A percentile compares a stretch with the other conserved stretches of the same genome.
These are phyloP conservation scores for Grifola frondosa DNA, from an alignment of 1,284 basidiomycete species.

Conservation along the genomic window DNA sequence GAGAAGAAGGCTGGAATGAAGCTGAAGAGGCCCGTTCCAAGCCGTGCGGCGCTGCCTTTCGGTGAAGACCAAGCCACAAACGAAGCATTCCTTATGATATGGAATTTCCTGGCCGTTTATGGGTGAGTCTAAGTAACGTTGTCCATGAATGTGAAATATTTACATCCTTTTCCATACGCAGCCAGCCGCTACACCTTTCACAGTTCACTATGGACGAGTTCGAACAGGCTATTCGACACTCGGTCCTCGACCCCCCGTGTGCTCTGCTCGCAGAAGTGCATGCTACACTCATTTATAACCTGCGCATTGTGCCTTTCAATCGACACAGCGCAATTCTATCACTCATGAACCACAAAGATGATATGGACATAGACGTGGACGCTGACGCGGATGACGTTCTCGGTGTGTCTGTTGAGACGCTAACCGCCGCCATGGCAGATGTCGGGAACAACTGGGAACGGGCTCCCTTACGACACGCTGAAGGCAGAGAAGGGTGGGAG, in stretches of 20 bases:
- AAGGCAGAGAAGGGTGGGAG: slow-evolving; percentile 81
- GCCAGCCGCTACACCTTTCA: slow-evolving; percentile 87
- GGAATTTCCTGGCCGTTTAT: slow-evolving; percentile 92
- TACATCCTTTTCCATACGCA: slow-evolving; percentile 36
- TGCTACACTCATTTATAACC: slow-evolving; percentile 83
- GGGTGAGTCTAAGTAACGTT: slow-evolving; percentile 55
- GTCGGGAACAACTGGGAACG: slow-evolving; percentile 82
- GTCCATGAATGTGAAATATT: neutral
- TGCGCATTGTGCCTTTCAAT: slow-evolving; percentile 75
- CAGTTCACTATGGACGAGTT: slow-evolving; percentile 93
- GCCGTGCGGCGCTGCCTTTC: slow-evolving; percentile 68
- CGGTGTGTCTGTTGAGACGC: slow-evolving; percentile 57
- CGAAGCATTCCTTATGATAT: slow-evolving; percentile 84
- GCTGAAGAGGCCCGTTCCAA: slow-evolving; percentile 68
- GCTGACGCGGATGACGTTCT: slow-evolving; percentile 39
- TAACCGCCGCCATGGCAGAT: slow-evolving; percentile 65
- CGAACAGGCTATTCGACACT: slow-evolving; percentile 84
- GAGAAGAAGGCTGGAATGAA: slow-evolving; percentile 77
- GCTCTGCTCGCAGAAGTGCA: slow-evolving; percentile 86
- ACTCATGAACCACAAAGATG: slow-evolving; percentile 50
- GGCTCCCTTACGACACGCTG: slow-evolving; percentile 62
- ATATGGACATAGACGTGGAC: slow-evolving; percentile 40
- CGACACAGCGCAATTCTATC: slow-evolving; percentile 72
- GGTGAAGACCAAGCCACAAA: slow-evolving; percentile 70
- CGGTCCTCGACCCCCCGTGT: slow-evolving; percentile 68